These are phyloP conservation scores for Hansenula anomala DNA, from an alignment of 1,139 yeast species.

Conservation along the genomic window DNA sequence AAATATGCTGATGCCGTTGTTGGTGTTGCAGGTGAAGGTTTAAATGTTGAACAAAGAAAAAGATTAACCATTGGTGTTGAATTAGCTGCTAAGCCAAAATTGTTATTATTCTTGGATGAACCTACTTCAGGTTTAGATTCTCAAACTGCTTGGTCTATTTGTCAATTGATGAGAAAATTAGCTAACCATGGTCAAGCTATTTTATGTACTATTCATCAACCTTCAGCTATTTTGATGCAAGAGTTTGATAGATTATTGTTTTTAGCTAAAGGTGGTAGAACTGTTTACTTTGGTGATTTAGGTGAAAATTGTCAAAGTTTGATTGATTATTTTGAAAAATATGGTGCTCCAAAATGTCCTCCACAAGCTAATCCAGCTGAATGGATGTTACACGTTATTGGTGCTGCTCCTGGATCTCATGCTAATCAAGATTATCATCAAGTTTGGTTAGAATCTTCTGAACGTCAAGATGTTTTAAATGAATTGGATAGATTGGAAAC, in stretches of 20 bases:
- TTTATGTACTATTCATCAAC: slow-evolving; percentile 80
- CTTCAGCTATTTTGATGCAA: slow-evolving; percentile 71
- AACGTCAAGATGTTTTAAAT: slow-evolving; percentile 38
- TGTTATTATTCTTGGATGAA: slow-evolving; percentile 79
- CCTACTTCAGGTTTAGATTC: slow-evolving; percentile 94
- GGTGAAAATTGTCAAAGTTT: slow-evolving; percentile 59
- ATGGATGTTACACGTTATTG: slow-evolving; percentile 81
- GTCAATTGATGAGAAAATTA: slow-evolving; percentile 68
- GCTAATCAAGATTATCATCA: slow-evolving; percentile 63
- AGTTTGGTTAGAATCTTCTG: slow-evolving; percentile 60
- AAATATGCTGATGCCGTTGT: slow-evolving; percentile 76
- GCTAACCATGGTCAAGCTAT: slow-evolving; percentile 81
- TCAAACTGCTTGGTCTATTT: slow-evolving; percentile 86
- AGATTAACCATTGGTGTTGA: slow-evolving; percentile 84
- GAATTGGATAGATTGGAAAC: slow-evolving; percentile 42
- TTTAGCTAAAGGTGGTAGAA: slow-evolving; percentile 68
- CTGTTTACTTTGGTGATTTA: slow-evolving; percentile 78
- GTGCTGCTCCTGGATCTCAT: slow-evolving; percentile 78
- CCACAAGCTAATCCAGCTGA: slow-evolving; percentile 76
- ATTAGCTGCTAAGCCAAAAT: slow-evolving; percentile 80
- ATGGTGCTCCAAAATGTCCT: slow-evolving; percentile 67
- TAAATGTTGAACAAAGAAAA: slow-evolving; percentile 84
- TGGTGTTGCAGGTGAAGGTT: slow-evolving; percentile 76
- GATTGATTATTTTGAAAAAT: slow-evolving; percentile 61
- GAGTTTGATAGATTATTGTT: slow-evolving; percentile 74